Evolutionary conservation across 169 alveolate genomes (phyloP).

Genomic region (Eimeria zaria): DNA sequence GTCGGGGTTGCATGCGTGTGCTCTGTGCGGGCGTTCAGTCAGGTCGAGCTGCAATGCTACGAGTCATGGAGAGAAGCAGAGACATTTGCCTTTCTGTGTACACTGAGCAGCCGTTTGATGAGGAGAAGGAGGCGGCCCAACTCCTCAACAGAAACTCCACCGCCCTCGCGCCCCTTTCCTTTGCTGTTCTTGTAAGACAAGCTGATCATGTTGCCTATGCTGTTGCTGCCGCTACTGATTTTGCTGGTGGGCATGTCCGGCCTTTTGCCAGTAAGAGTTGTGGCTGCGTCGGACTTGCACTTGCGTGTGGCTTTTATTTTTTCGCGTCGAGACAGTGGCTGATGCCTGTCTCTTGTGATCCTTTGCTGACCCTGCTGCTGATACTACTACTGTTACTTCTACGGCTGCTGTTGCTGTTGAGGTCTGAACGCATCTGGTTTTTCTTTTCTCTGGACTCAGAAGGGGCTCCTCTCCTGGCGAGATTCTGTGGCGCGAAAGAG

Average conservation of each 20-base stretch:
- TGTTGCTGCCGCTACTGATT: not conserved
- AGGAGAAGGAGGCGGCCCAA: constrained; percentile 62
- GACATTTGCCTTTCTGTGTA: constrained; percentile 62
- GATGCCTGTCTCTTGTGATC: not conserved
- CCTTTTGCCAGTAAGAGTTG: not conserved
- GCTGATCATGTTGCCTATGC: not conserved
- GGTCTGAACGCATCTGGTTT: not conserved
- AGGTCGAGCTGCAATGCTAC: constrained; percentile 65
- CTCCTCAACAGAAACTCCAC: constrained; percentile 66
- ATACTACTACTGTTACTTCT: not conserved
- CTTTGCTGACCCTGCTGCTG: not conserved
- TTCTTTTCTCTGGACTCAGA: not conserved
- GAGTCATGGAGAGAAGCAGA: constrained; percentile 76
- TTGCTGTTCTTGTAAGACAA: constrained; percentile 63
- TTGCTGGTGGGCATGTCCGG: not conserved
- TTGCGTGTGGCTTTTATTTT: not conserved
- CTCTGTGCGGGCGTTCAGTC: constrained; percentile 73
- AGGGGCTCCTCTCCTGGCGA: constrained; percentile 73
- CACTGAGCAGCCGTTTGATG: constrained; percentile 81
- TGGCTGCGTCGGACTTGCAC: not conserved
- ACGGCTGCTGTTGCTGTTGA: constrained; percentile 16
- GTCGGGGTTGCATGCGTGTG: not conserved
- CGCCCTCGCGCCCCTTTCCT: constrained; percentile 78
- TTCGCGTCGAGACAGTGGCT: not conserved
- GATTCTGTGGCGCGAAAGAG: constrained; percentile 61